These are phyloP conservation scores for Colletotrichum noveboracense DNA, from an alignment of 2,329 filamentous ascomycete genomes.

Conservation along the genomic window DNA sequence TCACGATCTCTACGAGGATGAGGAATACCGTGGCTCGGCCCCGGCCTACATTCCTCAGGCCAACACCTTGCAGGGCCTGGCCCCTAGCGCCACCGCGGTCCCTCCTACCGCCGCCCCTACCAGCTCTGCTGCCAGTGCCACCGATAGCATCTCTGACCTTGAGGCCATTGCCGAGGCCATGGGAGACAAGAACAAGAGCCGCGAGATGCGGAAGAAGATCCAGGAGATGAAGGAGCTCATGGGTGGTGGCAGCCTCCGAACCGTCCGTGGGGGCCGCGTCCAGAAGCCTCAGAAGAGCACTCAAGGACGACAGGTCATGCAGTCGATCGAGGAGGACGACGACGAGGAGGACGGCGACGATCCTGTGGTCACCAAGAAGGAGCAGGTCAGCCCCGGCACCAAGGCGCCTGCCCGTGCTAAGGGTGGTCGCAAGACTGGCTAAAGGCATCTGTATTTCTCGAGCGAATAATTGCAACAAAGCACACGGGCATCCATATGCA, in stretches of 20 bases:
- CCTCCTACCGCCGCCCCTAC: neutral
- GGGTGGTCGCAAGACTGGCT: neutral
- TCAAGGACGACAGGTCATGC: neutral
- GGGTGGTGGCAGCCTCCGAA: neutral
- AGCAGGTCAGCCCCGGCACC: neutral
- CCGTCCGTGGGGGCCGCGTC: neutral
- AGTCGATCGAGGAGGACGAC: neutral
- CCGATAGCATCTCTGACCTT: neutral
- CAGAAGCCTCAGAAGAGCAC: neutral
- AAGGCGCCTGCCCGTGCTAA: neutral
- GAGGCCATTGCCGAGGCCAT: conserved; percentile 1
- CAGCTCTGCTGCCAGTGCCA: neutral
- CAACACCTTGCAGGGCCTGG: neutral
- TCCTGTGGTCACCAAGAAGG: neutral
- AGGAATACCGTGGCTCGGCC: neutral
- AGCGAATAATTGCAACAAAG: neutral
- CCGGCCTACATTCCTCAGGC: neutral
- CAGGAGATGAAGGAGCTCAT: conserved; percentile 7
- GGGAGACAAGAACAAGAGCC: neutral
- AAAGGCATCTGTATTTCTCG: neutral
- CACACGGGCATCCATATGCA: neutral
- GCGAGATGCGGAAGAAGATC: neutral
- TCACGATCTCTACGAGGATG: conserved; percentile 7
- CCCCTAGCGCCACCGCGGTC: neutral
- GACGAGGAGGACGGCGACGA: neutral